Evolutionary conservation across 208 protist genomes (phyloP), one percentile per base, ranked within the genome.

Genomic region (Herpetomonas samuelpessoai): DNA sequence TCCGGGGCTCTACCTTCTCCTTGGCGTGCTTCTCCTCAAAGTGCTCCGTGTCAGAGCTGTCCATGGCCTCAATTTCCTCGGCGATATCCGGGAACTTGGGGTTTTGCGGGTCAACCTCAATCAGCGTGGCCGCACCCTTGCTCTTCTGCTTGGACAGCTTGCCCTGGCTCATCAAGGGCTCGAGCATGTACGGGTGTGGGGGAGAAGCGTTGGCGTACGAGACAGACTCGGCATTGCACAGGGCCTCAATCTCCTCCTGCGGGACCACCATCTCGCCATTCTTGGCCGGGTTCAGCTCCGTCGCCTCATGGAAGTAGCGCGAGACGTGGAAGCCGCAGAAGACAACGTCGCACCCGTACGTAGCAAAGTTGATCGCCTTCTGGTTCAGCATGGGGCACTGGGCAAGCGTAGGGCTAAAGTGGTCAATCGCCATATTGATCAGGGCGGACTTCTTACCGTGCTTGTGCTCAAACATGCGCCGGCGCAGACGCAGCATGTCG

Each of bases 281-380:
- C 68, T 83, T 88, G 4, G 83, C 85, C 16, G 84, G 88, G 60
- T 95, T 95, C 55, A 95, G 60, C 60, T 95, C 88, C 47, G 88
- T 95, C 41, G 88, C 88, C 68, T 95, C 88, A 62, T 95, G 88
- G 35, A 95, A 95, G 73, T 95, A 95, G 27, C 88, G 84, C 0
- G 88, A 86, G 6, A 92, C 70, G 69, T 92, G 88, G 59, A 95
- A 95, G 49, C 88, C 88, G 50, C 78, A 83, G 41, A 90, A 25
- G 21, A 92, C 69, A 2, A 65, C 65, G 64, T 95, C 85, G 67
- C 74, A 88, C 38, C 88, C 83, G 59, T 90, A 78, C 10, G 85
- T 88, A 31, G 85, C 74, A 68, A 92, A 95, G 71, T 95, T 95
- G 35, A 95, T 78, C 2, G 88, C 88, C 67, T 95, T 95, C 50